Base-by-base conservation (phyloP, 495 filamentous ascomycete species). In the Achaetomiella virescens region DNA sequence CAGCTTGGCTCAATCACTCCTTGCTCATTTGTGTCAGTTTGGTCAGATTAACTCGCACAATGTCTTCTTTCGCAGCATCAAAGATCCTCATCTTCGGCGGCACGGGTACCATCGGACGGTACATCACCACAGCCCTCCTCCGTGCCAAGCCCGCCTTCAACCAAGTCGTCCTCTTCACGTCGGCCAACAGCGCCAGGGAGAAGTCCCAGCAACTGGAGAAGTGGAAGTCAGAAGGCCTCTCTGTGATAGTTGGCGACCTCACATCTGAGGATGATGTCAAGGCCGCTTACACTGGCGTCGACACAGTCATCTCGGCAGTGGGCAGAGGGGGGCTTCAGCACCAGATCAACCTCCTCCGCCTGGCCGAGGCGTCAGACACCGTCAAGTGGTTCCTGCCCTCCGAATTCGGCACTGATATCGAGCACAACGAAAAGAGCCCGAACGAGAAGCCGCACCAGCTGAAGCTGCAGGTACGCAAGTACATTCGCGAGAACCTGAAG, bases 351-450 rank as follows among this genome's bases (percentile, higher is more conserved):
- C 72, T 88, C 0, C 73, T 88, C 50, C 68, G 70, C 45, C 73
- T 84, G 12, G 84, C 84, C 36, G 79, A 81, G 44, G 72, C 72
- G 31, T 75, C 77, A 15, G 63, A 72, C 1, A 71, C 64, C 38
- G 79, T 90, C 18, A 75, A 81, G 56, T 82, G 82, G 72, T 88
- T 89, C 70, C 77, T 87, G 57, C 85, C 86, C 5, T 86, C 81
- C 18, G 86, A 89, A 63, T 89, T 84, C 61, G 86, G 86, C 54
- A 90, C 86, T 0, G 86, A 89, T 54, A 84, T 89, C 58, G 84
- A 85, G 63, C 84, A 88, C 61, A 70, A 76, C 18, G 60, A 59
- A 9, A 71, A 75, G 35, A 86, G 83, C 50, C 76, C 75, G 21
- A 46, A 68, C 31, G 86, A 88, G 68, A 80, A 78, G 61, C 84